A percentile compares a stretch with the other conserved stretches of the same genome.
phyloP scores from a whole-genome alignment of 345 rosid species.

The Brassica napus region Da-Ae NC_063445.1:7065001-7065500 shows the following conservation, averaged over 20 bases:
- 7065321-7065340: conserved; percentile 71
- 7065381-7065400: conserved; percentile 45
- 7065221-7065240: background rate
- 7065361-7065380: conserved; percentile 84
- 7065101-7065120: background rate
- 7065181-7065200: background rate
- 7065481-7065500: conserved; percentile 73
- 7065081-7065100: too few relatives aligned
- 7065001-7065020: too few relatives aligned
- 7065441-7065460: conserved; percentile 60
- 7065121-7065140: conserved; percentile 30
- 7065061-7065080: too few relatives aligned
- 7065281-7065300: conserved; percentile 67
- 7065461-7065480: conserved; percentile 47
- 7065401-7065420: conserved; percentile 53
- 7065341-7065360: conserved; percentile 53
- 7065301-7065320: conserved; percentile 54
- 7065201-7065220: conserved; percentile 9
- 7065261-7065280: conserved; percentile 86
- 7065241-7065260: conserved; percentile 53
- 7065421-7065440: conserved; percentile 71
- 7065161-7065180: background rate
- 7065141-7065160: conserved; percentile 16
- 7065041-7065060: too few relatives aligned
- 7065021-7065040: too few relatives aligned